Base-by-base conservation (phyloP, 331 rosid species). In the Phaseolus coccineus region DNA sequence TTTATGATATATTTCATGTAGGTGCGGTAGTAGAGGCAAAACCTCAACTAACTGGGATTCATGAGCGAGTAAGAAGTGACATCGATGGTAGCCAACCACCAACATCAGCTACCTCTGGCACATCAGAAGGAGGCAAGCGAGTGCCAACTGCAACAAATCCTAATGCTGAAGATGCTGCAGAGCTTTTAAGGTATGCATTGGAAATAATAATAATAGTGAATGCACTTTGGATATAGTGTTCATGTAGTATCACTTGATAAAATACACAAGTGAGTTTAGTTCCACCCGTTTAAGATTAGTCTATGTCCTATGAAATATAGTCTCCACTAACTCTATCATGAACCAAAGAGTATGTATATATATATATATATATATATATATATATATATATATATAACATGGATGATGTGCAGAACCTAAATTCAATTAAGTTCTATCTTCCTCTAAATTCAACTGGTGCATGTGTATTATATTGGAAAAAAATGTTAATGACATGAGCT, bases 41-140 rank as follows among this genome's bases (percentile, higher is more conserved):
- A 89, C 77, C 99, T 72, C 97, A 92, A 27, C 87, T 95, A 69
- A 94, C 87, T 78, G 99, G 99, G 82, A 95, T 95, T 82, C 99
- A 93, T 74, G 99, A 95, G 48, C 96, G 97, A 48, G 99, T 95
- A 75, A 92, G 99, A 87, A 95, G 93, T 83, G 99, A 95, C 47
- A 73, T 88, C 51, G 88, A 81, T 68, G 92, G 89, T 81, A 83
- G 87, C 53, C 91, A 88, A 84, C 87, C 91, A 69, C 90, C 90
- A 52, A 62, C 74, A 42, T 15, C 92, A 80, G 83, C 88, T 52
- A 75, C 79, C 61, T 42, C 80, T 14, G 86, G 71, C 76, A 44
- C 87, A 61, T 59, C 85, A 37, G 88, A 77, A 82, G 90, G 85
- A 80, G 87, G 46, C 89, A 93, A 91, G 84, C 90, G 82, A 33